Percentiles rank a stretch among this genome's conserved stretches.
These are phyloP conservation scores for Nakaseomyces uthaithaninus DNA, from an alignment of 1,139 yeast species.

Conservation along the genomic window DNA sequence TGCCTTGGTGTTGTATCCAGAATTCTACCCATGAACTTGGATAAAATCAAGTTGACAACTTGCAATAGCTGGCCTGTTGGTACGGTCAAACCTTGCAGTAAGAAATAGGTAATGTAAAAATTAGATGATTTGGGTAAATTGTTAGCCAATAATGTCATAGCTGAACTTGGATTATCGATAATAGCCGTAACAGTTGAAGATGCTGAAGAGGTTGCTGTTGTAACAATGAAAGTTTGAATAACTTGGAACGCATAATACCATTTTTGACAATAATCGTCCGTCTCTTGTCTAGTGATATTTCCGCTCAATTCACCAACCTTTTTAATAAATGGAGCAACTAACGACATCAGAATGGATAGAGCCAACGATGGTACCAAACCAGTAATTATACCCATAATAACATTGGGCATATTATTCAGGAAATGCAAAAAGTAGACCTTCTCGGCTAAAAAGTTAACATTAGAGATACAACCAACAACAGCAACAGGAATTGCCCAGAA, in stretches of 20 bases:
- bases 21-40: slow-evolving; percentile 35
- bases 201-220: slow-evolving; percentile 76
- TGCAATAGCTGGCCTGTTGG: slow-evolving; percentile 60
- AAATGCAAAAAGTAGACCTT: slow-evolving; percentile 57
- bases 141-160: slow-evolving; percentile 48
- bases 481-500: slow-evolving; percentile 88
- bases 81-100: slow-evolving; percentile 58
- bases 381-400: slow-evolving; percentile 59
- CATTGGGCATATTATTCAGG: slow-evolving; percentile 52
- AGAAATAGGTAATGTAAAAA: slow-evolving; percentile 58
- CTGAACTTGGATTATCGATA: slow-evolving; percentile 43
- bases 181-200: slow-evolving; percentile 57
- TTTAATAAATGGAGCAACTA: slow-evolving; percentile 75
- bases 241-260: slow-evolving; percentile 88
- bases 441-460: slow-evolving; percentile 52
- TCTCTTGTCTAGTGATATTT: slow-evolving; percentile 55
- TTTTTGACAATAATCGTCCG: slow-evolving; percentile 74
- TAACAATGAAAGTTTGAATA: slow-evolving; percentile 72
- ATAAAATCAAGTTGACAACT: slow-evolving; percentile 38
- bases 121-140: slow-evolving; percentile 68
- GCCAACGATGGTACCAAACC: slow-evolving; percentile 66
- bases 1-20: slow-evolving; percentile 61
- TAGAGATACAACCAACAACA: slow-evolving; percentile 71
- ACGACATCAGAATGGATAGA: slow-evolving; percentile 58
- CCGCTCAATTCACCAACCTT: slow-evolving; percentile 67